A percentile compares a stretch with the other conserved stretches of the same genome.
Conservation (phyloP, 2,329 filamentous ascomycete genomes). For the Trichoderma atrobrunneum region DNA sequence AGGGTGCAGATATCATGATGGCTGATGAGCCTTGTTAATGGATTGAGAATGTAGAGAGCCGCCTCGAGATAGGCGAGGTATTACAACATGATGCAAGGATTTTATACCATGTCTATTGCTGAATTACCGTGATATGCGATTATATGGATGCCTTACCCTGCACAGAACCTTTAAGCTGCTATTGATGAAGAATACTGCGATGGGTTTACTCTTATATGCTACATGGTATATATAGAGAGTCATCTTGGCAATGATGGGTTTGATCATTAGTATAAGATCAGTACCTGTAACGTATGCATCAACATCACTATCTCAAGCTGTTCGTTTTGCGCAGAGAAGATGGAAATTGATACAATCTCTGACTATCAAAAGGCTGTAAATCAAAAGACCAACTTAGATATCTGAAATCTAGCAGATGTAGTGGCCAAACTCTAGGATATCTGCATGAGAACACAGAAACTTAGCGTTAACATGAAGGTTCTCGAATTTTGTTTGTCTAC, state of each 20-base stretch:
- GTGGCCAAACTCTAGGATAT: too few relatives aligned
- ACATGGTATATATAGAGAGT: neutral
- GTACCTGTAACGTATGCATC: too few relatives aligned
- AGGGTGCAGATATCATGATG: neutral
- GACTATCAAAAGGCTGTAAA: too few relatives aligned
- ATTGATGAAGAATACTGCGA: neutral
- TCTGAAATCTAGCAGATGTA: too few relatives aligned
- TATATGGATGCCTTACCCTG: neutral
- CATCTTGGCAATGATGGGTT: neutral
- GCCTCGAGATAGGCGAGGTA: neutral
- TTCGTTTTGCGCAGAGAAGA: too few relatives aligned
- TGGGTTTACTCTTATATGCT: rapidly evolving
- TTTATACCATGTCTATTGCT: neutral
- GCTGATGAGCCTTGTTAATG: neutral
- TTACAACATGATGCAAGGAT: neutral
- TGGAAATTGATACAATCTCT: too few relatives aligned
- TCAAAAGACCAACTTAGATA: neutral
- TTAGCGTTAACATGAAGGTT: too few relatives aligned
- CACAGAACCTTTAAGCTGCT: neutral
- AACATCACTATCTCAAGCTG: too few relatives aligned
- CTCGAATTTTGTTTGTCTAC: too few relatives aligned
- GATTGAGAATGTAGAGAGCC: neutral
- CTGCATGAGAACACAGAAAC: too few relatives aligned
- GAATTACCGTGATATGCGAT: neutral
- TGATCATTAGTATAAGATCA: neutral